Evolutionary conservation across 495 filamentous ascomycete genomes (phyloP), one percentile per base, ranked within the genome.

Genomic region (Parathielavia appendiculata): DNA sequence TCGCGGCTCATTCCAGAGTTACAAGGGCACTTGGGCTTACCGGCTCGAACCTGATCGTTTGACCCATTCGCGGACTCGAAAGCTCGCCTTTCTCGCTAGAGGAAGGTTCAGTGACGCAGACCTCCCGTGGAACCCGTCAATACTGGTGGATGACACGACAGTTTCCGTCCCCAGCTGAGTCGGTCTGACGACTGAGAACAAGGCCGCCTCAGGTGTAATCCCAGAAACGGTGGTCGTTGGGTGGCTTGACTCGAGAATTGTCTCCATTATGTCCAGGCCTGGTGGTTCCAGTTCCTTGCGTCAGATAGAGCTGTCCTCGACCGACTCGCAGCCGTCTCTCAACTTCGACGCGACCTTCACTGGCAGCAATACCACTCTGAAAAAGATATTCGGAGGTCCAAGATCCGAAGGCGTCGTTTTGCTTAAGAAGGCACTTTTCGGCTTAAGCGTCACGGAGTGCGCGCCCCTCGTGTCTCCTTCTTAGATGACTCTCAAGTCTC

Each of bases 11-110:
- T 2, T 20, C 17, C 12, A 14, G 1, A 13, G 19, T 30, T 2
- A 44, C 19, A 32, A 9, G 19, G 3, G 16, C 14, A 19, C 14
- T 4, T 53, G 22, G 20, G 14, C 60, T 19, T 65, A 67, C 66
- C 63, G 54, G 23, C 51, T 63, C 0, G 66, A 65, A 17, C 59
- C 61, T 0, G 68, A 69, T 6, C 66, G 60, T 40, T 69, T 70
- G 12, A 67, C 57, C 68, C 66, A 71, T 7, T 61, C 64, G 2
- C 64, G 60, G 12, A 71, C 58, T 0, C 62, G 58, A 9, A 62
- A 55, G n/a, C 64, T 67, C 1, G 68, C 41, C 7, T 62, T 67
- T 16, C 46, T 62, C 16, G 50, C 16, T 12, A 55, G 40, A 2
- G 58, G 51, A 14, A 52, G 16, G 14, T 60, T 63, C 26, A 61